phyloP scores from a whole-genome alignment of 129 eudicot species.

The Heracleum sosnowskyi region DNA sequence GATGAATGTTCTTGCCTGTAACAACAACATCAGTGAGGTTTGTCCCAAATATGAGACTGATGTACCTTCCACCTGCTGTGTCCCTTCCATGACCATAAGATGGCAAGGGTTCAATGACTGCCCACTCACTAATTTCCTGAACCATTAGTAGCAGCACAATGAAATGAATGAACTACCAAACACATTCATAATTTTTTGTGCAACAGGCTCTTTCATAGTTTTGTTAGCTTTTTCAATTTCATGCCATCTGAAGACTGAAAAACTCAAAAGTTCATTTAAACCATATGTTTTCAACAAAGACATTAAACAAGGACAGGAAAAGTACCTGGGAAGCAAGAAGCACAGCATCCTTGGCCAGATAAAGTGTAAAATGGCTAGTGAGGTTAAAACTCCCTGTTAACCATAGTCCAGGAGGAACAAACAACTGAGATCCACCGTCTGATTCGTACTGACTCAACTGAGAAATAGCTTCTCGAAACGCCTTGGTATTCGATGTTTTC shows the following conservation, averaged over 20 bases:
- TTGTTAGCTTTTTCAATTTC: too few relatives aligned
- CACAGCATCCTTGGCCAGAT: conserved; percentile 77
- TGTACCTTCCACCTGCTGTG: conserved; percentile 13
- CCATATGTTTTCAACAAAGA: neutral
- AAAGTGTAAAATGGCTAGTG: conserved; percentile 89
- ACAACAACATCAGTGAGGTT: conserved; percentile 29
- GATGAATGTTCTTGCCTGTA: conserved; percentile 4
- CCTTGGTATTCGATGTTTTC: conserved; percentile 67
- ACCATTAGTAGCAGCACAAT: neutral
- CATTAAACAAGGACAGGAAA: neutral
- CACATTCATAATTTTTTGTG: neutral
- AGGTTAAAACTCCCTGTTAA: conserved; percentile 83
- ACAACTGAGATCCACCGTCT: conserved; percentile 78
- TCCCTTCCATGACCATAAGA: conserved; percentile 30
- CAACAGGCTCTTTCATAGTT: neutral
- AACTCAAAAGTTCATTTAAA: neutral
- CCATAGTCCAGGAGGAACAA: conserved; percentile 90
- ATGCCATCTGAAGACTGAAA: neutral
- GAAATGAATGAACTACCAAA: neutral
- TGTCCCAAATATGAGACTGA: conserved; percentile 14
- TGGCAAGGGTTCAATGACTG: conserved; percentile 20
- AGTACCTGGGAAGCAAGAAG: conserved; percentile 88
- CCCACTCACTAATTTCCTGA: conserved; percentile 19
- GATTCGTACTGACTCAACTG: conserved; percentile 51
- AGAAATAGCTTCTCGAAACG: conserved; percentile 61